Conservation (phyloP, 768 basidiomycete genomes). For the Termitomyces sp. region DNA sequence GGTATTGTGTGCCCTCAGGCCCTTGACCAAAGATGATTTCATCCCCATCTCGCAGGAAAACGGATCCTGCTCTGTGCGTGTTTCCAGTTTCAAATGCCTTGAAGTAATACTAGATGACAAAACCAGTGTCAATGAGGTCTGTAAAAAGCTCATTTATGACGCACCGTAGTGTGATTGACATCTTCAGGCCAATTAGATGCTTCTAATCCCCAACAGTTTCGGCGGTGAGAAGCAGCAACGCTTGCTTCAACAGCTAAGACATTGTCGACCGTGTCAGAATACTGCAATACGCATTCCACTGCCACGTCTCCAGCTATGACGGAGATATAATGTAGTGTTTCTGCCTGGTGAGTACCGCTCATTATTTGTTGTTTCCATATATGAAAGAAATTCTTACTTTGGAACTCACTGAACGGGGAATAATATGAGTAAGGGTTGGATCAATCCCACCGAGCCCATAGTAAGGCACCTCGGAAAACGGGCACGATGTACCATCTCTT, state of each 20-base stretch:
- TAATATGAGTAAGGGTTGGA: conserved; percentile 9
- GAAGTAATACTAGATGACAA: conserved; percentile 8
- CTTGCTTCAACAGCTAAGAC: conserved; percentile 6
- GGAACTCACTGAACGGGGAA: conserved; percentile 8
- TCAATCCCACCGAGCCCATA: conserved; percentile 2
- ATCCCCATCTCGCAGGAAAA: conserved; percentile 13
- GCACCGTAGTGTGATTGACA: conserved; percentile 1
- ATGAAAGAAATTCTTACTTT: conserved; percentile 1
- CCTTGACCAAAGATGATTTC: conserved; percentile 14
- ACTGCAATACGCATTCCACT: conserved; percentile 1
- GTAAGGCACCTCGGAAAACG: conserved; percentile 8
- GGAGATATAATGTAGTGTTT: conserved; percentile 9
- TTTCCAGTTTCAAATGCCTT: conserved; percentile 4
- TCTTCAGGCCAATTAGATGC: neutral
- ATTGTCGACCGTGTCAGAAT: conserved; percentile 7
- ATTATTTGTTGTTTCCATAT: neutral
- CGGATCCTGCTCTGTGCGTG: conserved; percentile 2
- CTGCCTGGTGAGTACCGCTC: neutral
- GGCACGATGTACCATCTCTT: conserved; percentile 15
- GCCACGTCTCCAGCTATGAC: conserved; percentile 5
- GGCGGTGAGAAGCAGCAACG: conserved; percentile 7
- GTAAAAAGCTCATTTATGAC: neutral
- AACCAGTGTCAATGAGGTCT: neutral
- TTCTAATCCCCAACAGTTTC: conserved; percentile 12
- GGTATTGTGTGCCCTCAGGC: conserved; percentile 9